These are phyloP conservation scores for Trametes sanguinea DNA, from an alignment of 768 basidiomycete species.

Conservation along the genomic window DNA sequence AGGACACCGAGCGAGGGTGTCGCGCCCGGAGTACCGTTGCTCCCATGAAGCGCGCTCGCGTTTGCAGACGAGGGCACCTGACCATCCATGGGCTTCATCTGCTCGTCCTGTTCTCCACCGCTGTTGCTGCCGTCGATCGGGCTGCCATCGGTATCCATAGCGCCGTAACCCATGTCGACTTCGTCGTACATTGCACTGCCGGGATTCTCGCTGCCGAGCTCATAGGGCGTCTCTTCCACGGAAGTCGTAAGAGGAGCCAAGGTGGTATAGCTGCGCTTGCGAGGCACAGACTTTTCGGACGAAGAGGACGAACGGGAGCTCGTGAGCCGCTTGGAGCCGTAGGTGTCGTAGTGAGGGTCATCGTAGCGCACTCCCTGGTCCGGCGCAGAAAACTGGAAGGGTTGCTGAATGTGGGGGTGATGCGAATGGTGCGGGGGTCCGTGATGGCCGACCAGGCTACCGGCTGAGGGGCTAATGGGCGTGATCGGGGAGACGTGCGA, in stretches of 20 bases:
- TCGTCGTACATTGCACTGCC: conserved; percentile 55
- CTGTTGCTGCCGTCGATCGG: conserved; percentile 41
- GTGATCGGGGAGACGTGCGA: conserved; percentile 48
- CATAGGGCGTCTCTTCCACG: conserved; percentile 37
- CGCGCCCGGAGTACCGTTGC: conserved; percentile 23
- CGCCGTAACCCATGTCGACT: conserved; percentile 49
- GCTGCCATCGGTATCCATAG: conserved; percentile 52
- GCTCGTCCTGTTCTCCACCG: conserved; percentile 40
- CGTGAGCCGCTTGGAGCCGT: conserved; percentile 40
- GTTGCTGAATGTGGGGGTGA: conserved; percentile 29
- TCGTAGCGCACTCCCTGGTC: conserved; percentile 37
- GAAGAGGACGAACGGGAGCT: conserved; percentile 45
- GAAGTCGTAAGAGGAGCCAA: conserved; percentile 39
- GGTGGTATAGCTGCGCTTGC: conserved; percentile 66
- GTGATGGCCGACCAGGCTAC: conserved; percentile 44
- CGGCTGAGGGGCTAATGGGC: conserved; percentile 59
- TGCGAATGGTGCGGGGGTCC: conserved; percentile 40
- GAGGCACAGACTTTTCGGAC: conserved; percentile 59
- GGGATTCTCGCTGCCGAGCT: conserved; percentile 28
- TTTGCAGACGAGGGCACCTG: conserved; percentile 19
- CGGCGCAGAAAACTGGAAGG: conserved; percentile 55
- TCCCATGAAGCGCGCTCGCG: conserved; percentile 19
- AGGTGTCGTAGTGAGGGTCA: conserved; percentile 33
- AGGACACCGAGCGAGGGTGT: conserved; percentile 50
- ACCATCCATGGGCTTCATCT: conserved; percentile 34